A percentile compares a stretch with the other conserved stretches of the same genome.
Conservation (phyloP, 164 flowering plant species). For the Vitis rupestris region DNA sequence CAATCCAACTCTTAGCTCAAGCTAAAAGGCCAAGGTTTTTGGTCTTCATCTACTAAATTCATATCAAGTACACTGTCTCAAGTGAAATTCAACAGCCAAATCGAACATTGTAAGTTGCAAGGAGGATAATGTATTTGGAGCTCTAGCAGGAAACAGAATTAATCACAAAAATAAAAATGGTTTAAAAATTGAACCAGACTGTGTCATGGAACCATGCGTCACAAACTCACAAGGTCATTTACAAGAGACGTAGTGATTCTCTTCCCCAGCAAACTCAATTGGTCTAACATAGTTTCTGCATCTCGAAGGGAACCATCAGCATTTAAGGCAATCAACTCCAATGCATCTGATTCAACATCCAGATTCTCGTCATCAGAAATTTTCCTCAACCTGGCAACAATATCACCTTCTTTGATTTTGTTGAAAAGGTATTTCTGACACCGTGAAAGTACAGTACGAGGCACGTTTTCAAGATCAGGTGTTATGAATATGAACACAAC, state of each 20-base stretch:
- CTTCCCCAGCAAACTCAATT: conserved; percentile 89
- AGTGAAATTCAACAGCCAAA: too few species aligned
- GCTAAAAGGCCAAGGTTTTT: too few species aligned
- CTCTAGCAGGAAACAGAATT: too few species aligned
- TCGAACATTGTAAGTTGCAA: too few species aligned
- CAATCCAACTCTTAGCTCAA: too few species aligned
- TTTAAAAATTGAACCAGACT: too few species aligned
- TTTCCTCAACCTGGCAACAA: conserved; percentile 61
- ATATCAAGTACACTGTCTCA: too few species aligned
- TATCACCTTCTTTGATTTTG: conserved; percentile 79
- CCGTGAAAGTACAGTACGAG: conserved; percentile 72
- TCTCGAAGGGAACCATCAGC: conserved; percentile 96
- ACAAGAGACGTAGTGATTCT: conserved; percentile 80
- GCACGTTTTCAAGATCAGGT: conserved; percentile 80
- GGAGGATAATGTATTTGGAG: too few species aligned
- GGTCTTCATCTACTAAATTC: too few species aligned
- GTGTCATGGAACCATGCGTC: conserved; percentile 1
- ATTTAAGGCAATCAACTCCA: conserved; percentile 85
- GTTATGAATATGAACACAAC: conserved; percentile 82
- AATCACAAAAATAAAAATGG: too few species aligned
- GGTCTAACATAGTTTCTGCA: conserved; percentile 98
- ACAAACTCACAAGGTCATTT: conserved; percentile 88
- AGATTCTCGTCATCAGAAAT: conserved; percentile 68
- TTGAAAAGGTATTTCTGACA: conserved; percentile 88
- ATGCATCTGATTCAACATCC: conserved; percentile 78